Conservation (phyloP, 345 rosid species). For the Luvunga scandens region DNA sequence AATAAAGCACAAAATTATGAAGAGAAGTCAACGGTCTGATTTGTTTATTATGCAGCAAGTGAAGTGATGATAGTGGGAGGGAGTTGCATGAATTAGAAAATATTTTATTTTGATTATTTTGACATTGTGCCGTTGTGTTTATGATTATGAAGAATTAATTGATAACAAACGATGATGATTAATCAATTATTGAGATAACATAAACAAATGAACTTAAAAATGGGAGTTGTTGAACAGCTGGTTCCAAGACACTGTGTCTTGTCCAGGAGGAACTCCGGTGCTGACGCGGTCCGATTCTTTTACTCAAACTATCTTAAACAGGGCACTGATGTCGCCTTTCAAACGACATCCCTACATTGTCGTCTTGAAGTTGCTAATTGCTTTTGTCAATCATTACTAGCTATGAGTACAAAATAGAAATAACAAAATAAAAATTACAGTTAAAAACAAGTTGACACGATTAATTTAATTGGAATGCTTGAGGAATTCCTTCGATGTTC, state of each 20-base stretch:
- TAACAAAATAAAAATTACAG: too few relatives aligned
- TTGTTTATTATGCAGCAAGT: neutral
- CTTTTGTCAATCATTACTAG: neutral
- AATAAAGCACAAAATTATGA: neutral
- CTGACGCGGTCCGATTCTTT: conserved; percentile 2
- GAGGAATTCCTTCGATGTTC: neutral
- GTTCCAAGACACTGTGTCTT: neutral
- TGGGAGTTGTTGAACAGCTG: neutral
- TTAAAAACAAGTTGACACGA: too few relatives aligned
- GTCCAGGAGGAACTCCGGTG: neutral
- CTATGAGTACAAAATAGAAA: too few relatives aligned
- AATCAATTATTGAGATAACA: neutral
- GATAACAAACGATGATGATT: neutral
- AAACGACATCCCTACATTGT: neutral
- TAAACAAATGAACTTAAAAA: neutral
- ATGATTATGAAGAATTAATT: neutral
- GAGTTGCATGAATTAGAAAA: conserved; percentile 4
- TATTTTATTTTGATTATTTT: neutral
- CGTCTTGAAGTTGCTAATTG: neutral
- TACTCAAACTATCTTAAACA: neutral
- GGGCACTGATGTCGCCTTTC: neutral
- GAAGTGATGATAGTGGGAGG: neutral
- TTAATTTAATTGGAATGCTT: too few relatives aligned
- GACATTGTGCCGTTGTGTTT: neutral
- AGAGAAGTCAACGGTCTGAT: conserved; percentile 39